These are phyloP conservation scores for Peronospora belbahrii DNA, from an alignment of 352 stramenopile species.

Conservation along the genomic window DNA sequence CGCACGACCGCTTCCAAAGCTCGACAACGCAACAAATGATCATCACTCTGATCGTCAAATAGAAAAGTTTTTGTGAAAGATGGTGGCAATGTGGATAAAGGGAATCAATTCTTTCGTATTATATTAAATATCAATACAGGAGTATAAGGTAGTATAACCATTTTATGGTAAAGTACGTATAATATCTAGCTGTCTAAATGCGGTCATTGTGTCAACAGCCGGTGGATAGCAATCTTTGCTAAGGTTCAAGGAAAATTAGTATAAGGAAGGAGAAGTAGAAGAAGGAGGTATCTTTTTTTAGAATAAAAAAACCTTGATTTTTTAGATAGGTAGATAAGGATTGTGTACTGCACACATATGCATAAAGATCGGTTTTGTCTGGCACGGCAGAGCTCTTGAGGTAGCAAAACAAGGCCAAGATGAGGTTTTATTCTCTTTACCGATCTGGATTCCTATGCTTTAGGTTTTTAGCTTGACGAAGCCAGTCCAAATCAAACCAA, in stretches of 20 bases:
- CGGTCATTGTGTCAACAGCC: no score
- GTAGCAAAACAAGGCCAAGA: neutral
- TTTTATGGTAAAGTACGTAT: no score
- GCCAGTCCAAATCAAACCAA: constrained; percentile 18
- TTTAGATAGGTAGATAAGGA: constrained; percentile 3
- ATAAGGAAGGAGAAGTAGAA: neutral
- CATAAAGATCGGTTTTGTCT: constrained; percentile 9
- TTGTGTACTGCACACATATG: constrained; percentile 9
- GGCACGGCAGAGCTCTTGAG: neutral
- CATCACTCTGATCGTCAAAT: constrained; percentile 29
- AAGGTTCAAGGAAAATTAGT: no score
- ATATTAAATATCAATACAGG: no score
- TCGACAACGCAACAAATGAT: constrained; percentile 39
- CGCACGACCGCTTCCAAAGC: constrained; percentile 16
- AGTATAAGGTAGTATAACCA: no score
- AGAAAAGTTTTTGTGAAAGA: constrained; percentile 28
- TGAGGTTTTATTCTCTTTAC: constrained; percentile 7
- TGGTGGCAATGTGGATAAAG: no score
- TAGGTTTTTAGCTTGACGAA: constrained; percentile 1
- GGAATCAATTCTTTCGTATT: no score
- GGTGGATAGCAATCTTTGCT: neutral
- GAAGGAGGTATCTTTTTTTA: neutral
- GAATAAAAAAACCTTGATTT: neutral
- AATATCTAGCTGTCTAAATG: no score
- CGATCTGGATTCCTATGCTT: constrained; percentile 6